These are phyloP conservation scores for Phytophthora citrophthora DNA, from an alignment of 352 stramenopile genomes.

Conservation along the genomic window DNA sequence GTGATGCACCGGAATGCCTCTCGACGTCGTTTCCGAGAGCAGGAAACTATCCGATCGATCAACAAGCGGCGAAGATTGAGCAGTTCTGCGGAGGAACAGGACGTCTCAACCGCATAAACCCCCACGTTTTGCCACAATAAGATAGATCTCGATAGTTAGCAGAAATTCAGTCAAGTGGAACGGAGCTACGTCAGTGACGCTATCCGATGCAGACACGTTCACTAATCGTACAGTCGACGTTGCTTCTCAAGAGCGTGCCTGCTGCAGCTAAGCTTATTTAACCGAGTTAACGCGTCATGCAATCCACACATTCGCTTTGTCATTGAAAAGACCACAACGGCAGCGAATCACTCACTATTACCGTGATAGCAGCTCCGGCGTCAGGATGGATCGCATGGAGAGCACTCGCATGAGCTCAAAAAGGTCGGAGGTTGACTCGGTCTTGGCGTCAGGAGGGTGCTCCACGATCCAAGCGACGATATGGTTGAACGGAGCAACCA, in stretches of 20 bases:
- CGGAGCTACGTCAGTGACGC: slow-evolving; percentile 11
- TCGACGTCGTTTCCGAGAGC: slow-evolving; percentile 62
- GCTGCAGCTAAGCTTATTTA: slow-evolving; percentile 41
- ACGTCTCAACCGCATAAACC: slow-evolving; percentile 56
- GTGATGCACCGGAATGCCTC: slow-evolving; percentile 74
- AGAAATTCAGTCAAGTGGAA: slow-evolving; percentile 38
- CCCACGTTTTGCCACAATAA: slow-evolving; percentile 37
- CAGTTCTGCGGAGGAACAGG: slow-evolving; percentile 56
- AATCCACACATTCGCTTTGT: slow-evolving; percentile 16
- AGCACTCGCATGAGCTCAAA: slow-evolving; percentile 77
- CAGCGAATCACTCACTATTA: slow-evolving; percentile 6
- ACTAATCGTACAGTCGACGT: slow-evolving; percentile 19
- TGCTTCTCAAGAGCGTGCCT: slow-evolving; percentile 19
- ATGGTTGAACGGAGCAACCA: slow-evolving; percentile 64
- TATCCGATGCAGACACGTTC: slow-evolving; percentile 17
- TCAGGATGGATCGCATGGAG: slow-evolving; percentile 58
- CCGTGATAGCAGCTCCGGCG: slow-evolving; percentile 36
- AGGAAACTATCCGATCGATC: slow-evolving; percentile 46
- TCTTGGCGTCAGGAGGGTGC: slow-evolving; percentile 59
- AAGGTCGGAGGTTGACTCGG: slow-evolving; percentile 64
- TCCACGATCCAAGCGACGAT: slow-evolving; percentile 62
- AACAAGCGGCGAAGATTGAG: slow-evolving; percentile 69
- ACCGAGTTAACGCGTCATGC: slow-evolving; percentile 28
- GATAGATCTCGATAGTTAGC: slow-evolving; percentile 36
- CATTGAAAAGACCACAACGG: slow-evolving; percentile 9